phyloP scores from a whole-genome alignment of 2,329 filamentous ascomycete genomes.

The Coleophoma cylindrospora region DNA sequence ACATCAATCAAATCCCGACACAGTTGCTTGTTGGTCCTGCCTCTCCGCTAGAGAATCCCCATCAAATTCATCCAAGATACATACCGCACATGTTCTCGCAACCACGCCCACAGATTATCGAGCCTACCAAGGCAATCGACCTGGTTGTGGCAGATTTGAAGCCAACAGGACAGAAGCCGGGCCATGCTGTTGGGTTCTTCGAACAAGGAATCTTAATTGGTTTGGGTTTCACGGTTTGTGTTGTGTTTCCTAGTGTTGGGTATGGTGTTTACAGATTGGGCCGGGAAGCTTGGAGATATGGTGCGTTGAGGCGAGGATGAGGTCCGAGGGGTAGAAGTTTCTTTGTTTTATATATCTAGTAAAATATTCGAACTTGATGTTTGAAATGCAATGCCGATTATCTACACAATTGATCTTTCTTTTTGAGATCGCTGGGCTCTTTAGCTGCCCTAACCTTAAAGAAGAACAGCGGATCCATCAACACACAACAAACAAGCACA shows the following conservation, averaged over 20 bases:
- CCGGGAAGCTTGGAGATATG: not conserved
- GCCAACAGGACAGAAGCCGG: constrained; percentile 28
- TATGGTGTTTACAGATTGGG: constrained; percentile 5
- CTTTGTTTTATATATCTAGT: not conserved
- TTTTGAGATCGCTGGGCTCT: too few species aligned
- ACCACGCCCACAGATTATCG: constrained; percentile 36
- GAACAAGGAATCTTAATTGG: constrained; percentile 40
- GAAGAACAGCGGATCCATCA: too few species aligned
- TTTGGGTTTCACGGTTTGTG: constrained; percentile 15
- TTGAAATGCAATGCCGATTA: too few species aligned
- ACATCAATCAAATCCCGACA: constrained; percentile 52
- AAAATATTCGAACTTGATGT: too few species aligned
- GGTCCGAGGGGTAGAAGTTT: not conserved
- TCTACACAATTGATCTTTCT: too few species aligned
- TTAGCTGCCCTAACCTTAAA: too few species aligned
- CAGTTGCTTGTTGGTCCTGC: constrained; percentile 43
- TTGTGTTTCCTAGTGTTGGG: constrained; percentile 9
- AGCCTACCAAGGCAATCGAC: constrained; percentile 12
- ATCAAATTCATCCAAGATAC: constrained; percentile 32
- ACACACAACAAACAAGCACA: too few species aligned
- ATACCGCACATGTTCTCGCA: constrained; percentile 36
- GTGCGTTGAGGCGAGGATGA: not conserved
- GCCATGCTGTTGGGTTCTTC: constrained; percentile 39
- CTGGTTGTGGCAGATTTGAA: constrained; percentile 23
- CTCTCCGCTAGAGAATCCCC: constrained; percentile 24